Base-by-base conservation (phyloP, 179 eudicot genomes). In the Silene vulgaris region DNA sequence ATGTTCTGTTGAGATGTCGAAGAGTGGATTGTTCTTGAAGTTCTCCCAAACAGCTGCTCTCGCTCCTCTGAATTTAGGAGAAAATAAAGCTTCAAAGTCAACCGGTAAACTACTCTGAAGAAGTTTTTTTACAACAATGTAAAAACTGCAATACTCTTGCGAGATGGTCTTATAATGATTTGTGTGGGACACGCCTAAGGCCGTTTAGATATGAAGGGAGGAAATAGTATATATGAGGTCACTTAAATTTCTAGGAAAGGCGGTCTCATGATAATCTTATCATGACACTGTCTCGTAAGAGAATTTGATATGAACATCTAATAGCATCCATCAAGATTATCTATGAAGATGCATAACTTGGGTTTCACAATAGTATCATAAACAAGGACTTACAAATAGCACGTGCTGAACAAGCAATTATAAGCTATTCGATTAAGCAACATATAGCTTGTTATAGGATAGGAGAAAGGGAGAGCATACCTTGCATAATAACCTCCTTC, bases 401-500 rank as follows among this genome's bases (percentile, higher is more conserved):
- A 12, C 1, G 8, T 62, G 2, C 19, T n/a, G 0, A 40, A 19
- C 69, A 48, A 71, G 62, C 64, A 62, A 71, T 43, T n/a, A 50
- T 2, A 21, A 20, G 30, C 13, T 48, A 6, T 32, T 68, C 23
- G 45, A 20, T 12, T 43, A 69, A 17, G 6, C 20, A 19, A 69
- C 20, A 65, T 59, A 3, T 56, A 8, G 30, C 23, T 19, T 45
- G 48, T 52, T 0, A 45, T 48, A 35, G 37, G 73, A 32, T 30
- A 20, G 21, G 66, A 4, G 28, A 13, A n/a, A n/a, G 28, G 56
- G 21, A 74, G 73, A 29, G 74, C 71, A 76, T 63, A 77, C 97
- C 97, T 93, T 75, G 97, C 97, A 83, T 93, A 93, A 65, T 93
- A 93, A 70, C 97, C 97, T 81, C 97, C 97, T 89, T 93, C 96